Conservation (phyloP, 139 green algal species). For the Diplosphaera chodatii region DNA sequence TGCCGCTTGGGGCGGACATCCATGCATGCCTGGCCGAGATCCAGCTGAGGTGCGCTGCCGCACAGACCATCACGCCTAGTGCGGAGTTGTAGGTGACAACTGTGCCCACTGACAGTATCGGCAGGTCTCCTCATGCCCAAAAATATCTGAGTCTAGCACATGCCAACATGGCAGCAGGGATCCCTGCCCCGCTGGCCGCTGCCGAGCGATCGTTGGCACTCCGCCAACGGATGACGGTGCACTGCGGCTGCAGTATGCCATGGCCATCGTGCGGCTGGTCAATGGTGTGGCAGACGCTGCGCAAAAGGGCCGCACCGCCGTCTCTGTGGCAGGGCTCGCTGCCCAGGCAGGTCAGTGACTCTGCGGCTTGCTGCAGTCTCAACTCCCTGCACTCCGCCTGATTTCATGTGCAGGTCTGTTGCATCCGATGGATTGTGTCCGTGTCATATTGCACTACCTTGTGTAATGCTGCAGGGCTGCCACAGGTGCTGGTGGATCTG, state of each 20-base stretch:
- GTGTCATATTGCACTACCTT: no score
- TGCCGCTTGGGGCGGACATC: constrained; percentile 61
- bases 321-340: constrained; percentile 56
- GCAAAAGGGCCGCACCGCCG: constrained; percentile 61
- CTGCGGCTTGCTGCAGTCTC: no score
- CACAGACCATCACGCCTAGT: no score
- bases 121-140: no score
- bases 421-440: no score
- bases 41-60: constrained; percentile 16
- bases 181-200: background rate
- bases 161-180: background rate
- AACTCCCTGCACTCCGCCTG: background rate
- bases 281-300: constrained; percentile 74
- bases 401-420: no score
- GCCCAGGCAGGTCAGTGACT: constrained; percentile 27
- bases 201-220: background rate
- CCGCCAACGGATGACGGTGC: constrained; percentile 1
- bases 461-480: no score
- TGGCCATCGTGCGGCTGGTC: constrained; percentile 60
- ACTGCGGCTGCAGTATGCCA: constrained; percentile 47
- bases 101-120: no score
- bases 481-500: constrained; percentile 67
- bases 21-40: constrained; percentile 52
- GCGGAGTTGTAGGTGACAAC: no score
- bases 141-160: no score